Evolutionary conservation across 2,329 filamentous ascomycete genomes (phyloP), one percentile per base, ranked within the genome.

Genomic region (Cordyceps pruinosa): DNA sequence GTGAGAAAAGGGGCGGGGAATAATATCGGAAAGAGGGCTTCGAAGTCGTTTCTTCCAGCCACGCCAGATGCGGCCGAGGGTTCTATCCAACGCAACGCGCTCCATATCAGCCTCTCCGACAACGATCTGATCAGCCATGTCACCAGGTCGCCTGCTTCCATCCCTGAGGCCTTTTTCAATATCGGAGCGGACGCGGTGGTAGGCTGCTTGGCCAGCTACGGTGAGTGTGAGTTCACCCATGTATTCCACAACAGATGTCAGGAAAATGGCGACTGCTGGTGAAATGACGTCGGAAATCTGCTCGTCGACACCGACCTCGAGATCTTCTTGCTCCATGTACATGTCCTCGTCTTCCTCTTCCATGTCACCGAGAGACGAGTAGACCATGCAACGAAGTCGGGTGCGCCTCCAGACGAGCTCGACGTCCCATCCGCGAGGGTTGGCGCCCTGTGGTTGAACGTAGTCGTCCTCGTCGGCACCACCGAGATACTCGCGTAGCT

Each of bases 311-410:
- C 78, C 77, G 48, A 79, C 75, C 37, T 84, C 82, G 12, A 93
- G 77, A 41, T 89, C 83, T 58, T 94, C 90, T 65, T 90, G 85
- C 62, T 91, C 85, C 68, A 95, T 88, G 66, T 90, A 90, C 51
- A 86, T 84, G 67, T 97, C 93, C 70, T 97, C 94, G 63, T 99
- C 94, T 63, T 97, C 92, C 73, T 99, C 94, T 71, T 99, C 95
- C 81, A 99, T 86, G 68, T 99, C 93, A 45, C 94, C 94, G 7
- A 99, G 77, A 9, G 94, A 92, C 9, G 92, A 97, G 70, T 97
- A 97, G 23, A 99, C 93, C 94, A 99, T 99, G 70, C 94, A 96
- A 60, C 94, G 85, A 65, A 99, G 75, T 56, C 94, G 85, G 0
- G 92, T 94, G 63, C 94, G 83, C 75, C 95, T 97, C 92, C 94